These are phyloP conservation scores for Thelephora ganbajun DNA, from an alignment of 768 basidiomycete genomes.

Conservation along the genomic window DNA sequence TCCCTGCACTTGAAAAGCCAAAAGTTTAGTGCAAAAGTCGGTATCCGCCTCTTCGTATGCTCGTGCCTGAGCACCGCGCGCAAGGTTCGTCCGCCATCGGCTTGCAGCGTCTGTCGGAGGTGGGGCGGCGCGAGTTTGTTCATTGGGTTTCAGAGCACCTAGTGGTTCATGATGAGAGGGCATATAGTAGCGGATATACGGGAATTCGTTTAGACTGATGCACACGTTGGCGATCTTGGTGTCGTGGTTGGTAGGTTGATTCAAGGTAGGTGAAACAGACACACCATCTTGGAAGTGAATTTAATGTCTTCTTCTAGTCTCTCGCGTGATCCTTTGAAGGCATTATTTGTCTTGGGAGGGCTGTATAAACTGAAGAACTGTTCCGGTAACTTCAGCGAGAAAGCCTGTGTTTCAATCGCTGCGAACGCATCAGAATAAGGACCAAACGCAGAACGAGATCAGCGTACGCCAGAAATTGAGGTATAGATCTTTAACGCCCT, in stretches of 20 bases:
- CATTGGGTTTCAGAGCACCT: conserved; percentile 63
- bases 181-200: conserved; percentile 85
- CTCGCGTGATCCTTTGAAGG: conserved; percentile 50
- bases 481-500: conserved; percentile 72
- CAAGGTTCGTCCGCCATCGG: conserved; percentile 74
- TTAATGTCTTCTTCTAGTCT: conserved; percentile 81
- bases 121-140: conserved; percentile 49
- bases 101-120: conserved; percentile 43
- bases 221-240: conserved; percentile 78
- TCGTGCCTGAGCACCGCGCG: conserved; percentile 55
- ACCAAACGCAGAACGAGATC: conserved; percentile 3
- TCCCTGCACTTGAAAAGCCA: conserved; percentile 77
- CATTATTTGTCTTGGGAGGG: conserved; percentile 61
- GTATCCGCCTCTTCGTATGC: conserved; percentile 56
- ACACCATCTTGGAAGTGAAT: conserved; percentile 57
- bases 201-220: conserved; percentile 83
- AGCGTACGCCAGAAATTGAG: conserved; percentile 84
- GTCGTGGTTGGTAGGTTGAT: neutral
- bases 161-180: conserved; percentile 74
- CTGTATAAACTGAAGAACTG: conserved; percentile 85
- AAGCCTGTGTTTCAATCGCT: conserved; percentile 83
- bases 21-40: conserved; percentile 65
- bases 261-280: conserved; percentile 10
- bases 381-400: conserved; percentile 64
- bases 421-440: conserved; percentile 4